Percentiles rank a stretch among this genome's conserved stretches.
These are phyloP conservation scores for Xylariaceae sp. DNA, from an alignment of 2,329 filamentous ascomycete species.

Conservation along the genomic window DNA sequence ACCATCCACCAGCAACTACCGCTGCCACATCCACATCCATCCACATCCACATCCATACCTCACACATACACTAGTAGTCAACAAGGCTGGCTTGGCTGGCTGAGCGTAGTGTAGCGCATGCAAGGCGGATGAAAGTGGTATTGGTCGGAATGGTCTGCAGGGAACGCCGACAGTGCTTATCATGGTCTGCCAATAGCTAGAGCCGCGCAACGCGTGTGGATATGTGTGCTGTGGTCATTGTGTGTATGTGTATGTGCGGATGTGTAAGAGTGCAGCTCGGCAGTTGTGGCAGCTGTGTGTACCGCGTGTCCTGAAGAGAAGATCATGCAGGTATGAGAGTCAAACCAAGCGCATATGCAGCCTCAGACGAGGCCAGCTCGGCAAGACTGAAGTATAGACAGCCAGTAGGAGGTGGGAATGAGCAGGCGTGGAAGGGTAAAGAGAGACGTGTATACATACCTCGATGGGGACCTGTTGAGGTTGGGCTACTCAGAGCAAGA, in stretches of 20 bases:
- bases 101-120: constrained; percentile 7
- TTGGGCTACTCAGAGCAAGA: background rate
- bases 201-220: constrained; percentile 8
- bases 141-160: constrained; percentile 13
- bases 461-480: constrained; percentile 3
- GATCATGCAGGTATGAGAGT: constrained; percentile 15
- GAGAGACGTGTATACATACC: constrained; percentile 14
- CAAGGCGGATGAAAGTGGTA: constrained; percentile 7
- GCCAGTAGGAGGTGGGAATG: background rate
- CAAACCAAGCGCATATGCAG: constrained; percentile 19
- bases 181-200: constrained; percentile 11
- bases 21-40: constrained; percentile 10
- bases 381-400: constrained; percentile 3
- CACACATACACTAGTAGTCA: constrained; percentile 3
- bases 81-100: constrained; percentile 11
- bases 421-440: background rate
- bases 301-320: constrained; percentile 11
- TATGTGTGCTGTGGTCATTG: background rate
- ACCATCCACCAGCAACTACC: background rate
- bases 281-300: constrained; percentile 6
- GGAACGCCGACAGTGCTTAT: constrained; percentile 11
- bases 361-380: constrained; percentile 13
- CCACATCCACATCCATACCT: background rate
- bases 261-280: no score
- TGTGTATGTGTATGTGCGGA: constrained; percentile 1